Percentiles rank a stretch among this genome's conserved stretches.
These are phyloP conservation scores for Kurtzmaniella fragi DNA, from an alignment of 805 yeast species.

Conservation along the genomic window DNA sequence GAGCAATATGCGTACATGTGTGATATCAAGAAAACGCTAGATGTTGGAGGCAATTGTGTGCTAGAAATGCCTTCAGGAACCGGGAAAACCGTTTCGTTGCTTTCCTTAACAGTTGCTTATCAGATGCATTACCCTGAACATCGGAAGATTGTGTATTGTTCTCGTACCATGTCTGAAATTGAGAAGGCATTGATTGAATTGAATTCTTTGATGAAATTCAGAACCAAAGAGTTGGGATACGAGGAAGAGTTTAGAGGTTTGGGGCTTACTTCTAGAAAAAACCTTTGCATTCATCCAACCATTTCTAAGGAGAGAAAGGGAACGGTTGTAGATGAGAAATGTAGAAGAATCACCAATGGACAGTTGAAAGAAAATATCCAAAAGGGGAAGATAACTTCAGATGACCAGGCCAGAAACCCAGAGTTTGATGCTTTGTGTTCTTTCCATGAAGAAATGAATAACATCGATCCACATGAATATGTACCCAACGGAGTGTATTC, in stretches of 20 bases:
- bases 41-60: constrained; percentile 94
- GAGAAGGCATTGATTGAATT: constrained; percentile 95
- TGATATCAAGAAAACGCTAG: constrained; percentile 87
- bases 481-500: constrained; percentile 94
- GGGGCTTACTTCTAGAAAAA: constrained; percentile 92
- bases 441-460: constrained; percentile 85
- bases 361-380: constrained; percentile 66
- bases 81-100: constrained; percentile 90
- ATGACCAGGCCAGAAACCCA: constrained; percentile 42
- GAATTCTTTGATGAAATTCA: constrained; percentile 79
- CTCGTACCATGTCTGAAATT: constrained; percentile 99
- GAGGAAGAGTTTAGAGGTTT: constrained; percentile 90
- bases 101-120: constrained; percentile 90
- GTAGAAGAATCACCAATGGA: constrained; percentile 93
- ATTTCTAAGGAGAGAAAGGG: constrained; percentile 90
- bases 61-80: constrained; percentile 99
- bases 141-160: constrained; percentile 90
- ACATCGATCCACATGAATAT: constrained; percentile 80
- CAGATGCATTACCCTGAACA: constrained; percentile 95
- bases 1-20: constrained; percentile 98
- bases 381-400: constrained; percentile 43
- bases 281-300: constrained; percentile 84
- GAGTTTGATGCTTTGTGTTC: constrained; percentile 55
- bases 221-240: constrained; percentile 77
- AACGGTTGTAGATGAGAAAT: constrained; percentile 88